phyloP scores from a whole-genome alignment of 2,329 filamentous ascomycete species.

The Cordyceps militaris region DNA sequence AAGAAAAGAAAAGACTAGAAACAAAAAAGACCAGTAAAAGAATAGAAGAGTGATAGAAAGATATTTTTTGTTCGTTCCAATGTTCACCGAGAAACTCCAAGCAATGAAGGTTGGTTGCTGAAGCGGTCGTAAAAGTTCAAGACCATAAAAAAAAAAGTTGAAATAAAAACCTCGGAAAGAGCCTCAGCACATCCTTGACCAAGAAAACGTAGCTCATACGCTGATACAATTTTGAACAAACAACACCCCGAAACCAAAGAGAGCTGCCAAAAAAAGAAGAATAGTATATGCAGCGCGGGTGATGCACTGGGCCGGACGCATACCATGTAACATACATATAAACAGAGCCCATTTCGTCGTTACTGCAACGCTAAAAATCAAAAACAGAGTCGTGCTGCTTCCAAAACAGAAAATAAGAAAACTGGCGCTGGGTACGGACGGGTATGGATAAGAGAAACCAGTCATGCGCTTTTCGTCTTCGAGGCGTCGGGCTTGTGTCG shows the following conservation, averaged over 20 bases:
- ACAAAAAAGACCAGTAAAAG: slow-evolving; percentile 17
- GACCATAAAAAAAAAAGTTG: slow-evolving; percentile 1
- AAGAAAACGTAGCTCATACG: not conserved
- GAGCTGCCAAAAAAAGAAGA: not conserved
- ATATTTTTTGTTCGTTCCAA: slow-evolving; percentile 11
- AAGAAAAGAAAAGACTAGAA: slow-evolving; percentile 17
- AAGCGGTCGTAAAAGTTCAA: slow-evolving; percentile 14
- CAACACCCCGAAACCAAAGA: not conserved
- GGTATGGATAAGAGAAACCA: not conserved
- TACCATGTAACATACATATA: slow-evolving; percentile 9
- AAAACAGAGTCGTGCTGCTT: not conserved
- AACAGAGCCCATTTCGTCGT: slow-evolving; percentile 10
- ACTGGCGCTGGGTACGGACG: not conserved
- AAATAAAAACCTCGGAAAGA: not conserved
- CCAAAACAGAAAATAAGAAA: not conserved
- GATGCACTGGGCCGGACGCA: slow-evolving; percentile 3
- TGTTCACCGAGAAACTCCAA: slow-evolving; percentile 12
- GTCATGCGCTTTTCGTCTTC: slow-evolving; percentile 5
- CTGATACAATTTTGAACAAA: slow-evolving; percentile 4
- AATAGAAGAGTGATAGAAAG: not conserved
- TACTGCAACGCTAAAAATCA: slow-evolving; percentile 10
- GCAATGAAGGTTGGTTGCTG: slow-evolving; percentile 11
- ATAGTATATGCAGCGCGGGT: not conserved
- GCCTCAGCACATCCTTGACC: not conserved
- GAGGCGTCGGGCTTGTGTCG: not conserved